These are phyloP conservation scores for Borealophlyctis nickersoniae DNA, from an alignment of 192 early-diverging fungal genomes.

Conservation along the genomic window DNA sequence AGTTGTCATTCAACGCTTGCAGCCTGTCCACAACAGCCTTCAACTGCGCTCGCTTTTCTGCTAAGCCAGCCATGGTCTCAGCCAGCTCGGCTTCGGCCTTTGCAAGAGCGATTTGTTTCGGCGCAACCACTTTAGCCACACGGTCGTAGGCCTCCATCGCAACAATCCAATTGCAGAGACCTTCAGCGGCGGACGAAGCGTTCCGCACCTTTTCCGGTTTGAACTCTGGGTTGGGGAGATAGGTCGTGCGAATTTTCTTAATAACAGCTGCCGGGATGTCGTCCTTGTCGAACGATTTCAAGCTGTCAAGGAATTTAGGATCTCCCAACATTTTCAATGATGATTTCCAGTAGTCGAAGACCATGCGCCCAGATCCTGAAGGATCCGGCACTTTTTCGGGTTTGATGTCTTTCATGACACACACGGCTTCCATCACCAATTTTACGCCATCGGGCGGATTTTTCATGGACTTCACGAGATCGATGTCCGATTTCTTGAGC, in stretches of 20 bases:
- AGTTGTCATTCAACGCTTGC: slow-evolving; percentile 52
- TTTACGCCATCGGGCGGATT: slow-evolving; percentile 64
- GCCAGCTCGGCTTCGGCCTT: slow-evolving; percentile 55
- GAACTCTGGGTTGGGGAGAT: slow-evolving; percentile 62
- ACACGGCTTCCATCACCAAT: slow-evolving; percentile 63
- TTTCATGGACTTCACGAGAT: slow-evolving; percentile 64
- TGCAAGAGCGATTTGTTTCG: slow-evolving; percentile 57
- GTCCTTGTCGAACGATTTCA: slow-evolving; percentile 61
- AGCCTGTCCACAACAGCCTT: slow-evolving; percentile 54
- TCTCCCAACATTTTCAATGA: slow-evolving; percentile 60
- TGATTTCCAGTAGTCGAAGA: slow-evolving; percentile 65
- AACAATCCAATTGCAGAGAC: slow-evolving; percentile 58
- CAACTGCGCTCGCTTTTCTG: slow-evolving; percentile 53
- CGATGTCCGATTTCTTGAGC: slow-evolving; percentile 60
- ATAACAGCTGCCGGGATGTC: slow-evolving; percentile 58
- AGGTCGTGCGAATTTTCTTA: slow-evolving; percentile 54
- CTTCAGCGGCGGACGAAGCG: slow-evolving; percentile 62
- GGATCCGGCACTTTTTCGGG: slow-evolving; percentile 63
- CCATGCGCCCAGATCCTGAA: slow-evolving; percentile 58
- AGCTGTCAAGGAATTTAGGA: slow-evolving; percentile 47
- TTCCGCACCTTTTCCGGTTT: slow-evolving; percentile 63
- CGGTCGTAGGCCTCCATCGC: slow-evolving; percentile 65
- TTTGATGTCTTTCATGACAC: slow-evolving; percentile 66
- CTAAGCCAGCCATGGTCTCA: slow-evolving; percentile 53
- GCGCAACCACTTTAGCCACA: slow-evolving; percentile 59